Base-by-base conservation (phyloP, 192 early-diverging fungal species). In the Coemansia sp. region DNA sequence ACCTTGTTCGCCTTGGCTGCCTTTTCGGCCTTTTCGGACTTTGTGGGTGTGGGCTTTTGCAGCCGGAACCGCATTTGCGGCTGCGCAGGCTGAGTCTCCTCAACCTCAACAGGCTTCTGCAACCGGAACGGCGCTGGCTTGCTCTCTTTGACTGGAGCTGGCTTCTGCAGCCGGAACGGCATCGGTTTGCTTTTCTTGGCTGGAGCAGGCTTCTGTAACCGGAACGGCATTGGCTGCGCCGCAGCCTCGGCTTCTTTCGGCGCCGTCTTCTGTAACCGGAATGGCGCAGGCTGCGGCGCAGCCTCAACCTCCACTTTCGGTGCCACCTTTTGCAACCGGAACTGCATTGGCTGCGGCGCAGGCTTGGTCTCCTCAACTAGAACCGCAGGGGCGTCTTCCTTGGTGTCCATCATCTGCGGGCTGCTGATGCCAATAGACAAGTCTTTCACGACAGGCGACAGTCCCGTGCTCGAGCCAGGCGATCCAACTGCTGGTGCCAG, bases 391-490 rank as follows among this genome's bases (percentile, higher is more conserved):
- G 35, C 14, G 23, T 38, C 43, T n/a, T 21, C 7, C 9, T 27
- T 58, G 22, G 58, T 43, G 15, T 12, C 11, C 12, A 17, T 38
- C 10, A 17, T 38, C 10, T 29, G 51, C 54, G 10, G 60, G 5
- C 25, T 64, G 54, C 49, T 47, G 10, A 51, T 61, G 32, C 53
- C 58, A 14, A 79, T 55, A 23, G 76, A 64, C 67, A 79, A 45
- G 43, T 66, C 64, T 62, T 62, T 73, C 67, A 79, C 55, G 23
- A 79, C 69, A 2, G 76, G 76, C 50, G 76, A 72, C 49, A 79
- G 45, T 0, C 76, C 76, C 4, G 76, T 79, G 67, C 76, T 79
- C 56, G 21, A 60, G 50, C 43, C 12, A 8, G n/a, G 60, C 25
- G 60, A 38, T 8, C 23, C 49, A 14, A 53, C 24, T 2, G 19